Base-by-base conservation (phyloP, 345 rosid species). In the Melastoma malabathricum region DNA sequence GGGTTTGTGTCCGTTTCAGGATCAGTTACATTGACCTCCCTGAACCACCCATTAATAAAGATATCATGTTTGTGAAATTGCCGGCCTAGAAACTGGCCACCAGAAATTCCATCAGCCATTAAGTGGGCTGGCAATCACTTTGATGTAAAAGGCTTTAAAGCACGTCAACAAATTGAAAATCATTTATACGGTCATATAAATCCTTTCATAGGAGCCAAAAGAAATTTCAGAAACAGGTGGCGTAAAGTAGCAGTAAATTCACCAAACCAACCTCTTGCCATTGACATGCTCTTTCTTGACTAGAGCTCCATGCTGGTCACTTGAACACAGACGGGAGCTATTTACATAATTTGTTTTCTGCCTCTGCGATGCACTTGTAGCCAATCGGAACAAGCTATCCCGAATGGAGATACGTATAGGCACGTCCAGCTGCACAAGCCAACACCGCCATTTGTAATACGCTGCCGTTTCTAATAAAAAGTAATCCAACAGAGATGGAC, bases 311-410 rank as follows among this genome's bases (percentile, higher is more conserved):
- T 61, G 70, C 46, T 73, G 82, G 56, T 73, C 78, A 64, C 71
- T 73, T 69, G 76, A 54, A 67, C 63, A 50, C 65, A 64, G 74
- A 61, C 66, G 71, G 51, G 65, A 67, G 60, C 79, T 75, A 61
- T 74, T 59, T 43, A 80, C 62, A 63, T 77, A 82, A 64, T 71
- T 58, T 44, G 75, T 62, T 53, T 61, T 64, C 67, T 81, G 85
- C 75, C 97, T 83, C 59, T 76, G 86, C 64, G 58, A 62, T 18
- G 90, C 95, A 60, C 84, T 82, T 73, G 82, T 83, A 63, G 97
- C 88, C 75, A 92, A 65, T 68, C 95, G 90, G 75, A 76, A 78
- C 84, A 92, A 83, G 88, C 98, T 92, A 79, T 83, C 95, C 18
- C 98, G 77, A 29, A 84, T 79, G 57, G 83, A 76, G 39, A 84